Evolutionary conservation across 2,329 filamentous ascomycete species (phyloP).

Genomic region (Pyrenochaeta sp.): DNA sequence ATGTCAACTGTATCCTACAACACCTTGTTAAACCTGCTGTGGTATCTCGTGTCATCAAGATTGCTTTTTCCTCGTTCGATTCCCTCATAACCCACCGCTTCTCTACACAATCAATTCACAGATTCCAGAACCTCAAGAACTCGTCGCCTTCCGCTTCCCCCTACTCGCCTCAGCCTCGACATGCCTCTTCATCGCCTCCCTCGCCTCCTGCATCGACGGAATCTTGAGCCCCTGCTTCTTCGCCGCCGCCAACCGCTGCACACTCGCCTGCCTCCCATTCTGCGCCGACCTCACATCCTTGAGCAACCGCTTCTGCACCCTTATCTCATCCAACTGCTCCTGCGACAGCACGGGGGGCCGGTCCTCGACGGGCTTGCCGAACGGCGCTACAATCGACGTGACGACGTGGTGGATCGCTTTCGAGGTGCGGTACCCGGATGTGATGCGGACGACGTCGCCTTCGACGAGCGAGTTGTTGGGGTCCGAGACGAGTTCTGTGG

Average conservation of each 20-base stretch:
- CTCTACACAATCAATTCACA: no score
- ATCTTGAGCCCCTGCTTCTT: conserved; percentile 35
- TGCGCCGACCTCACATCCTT: conserved; percentile 65
- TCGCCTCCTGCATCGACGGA: conserved; percentile 41
- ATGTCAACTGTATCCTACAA: conserved; percentile 5
- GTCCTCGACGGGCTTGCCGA: conserved; percentile 68
- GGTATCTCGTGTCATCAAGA: conserved; percentile 31
- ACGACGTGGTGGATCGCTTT: conserved; percentile 77
- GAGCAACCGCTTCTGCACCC: conserved; percentile 61
- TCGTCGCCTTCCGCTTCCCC: conserved; percentile 34
- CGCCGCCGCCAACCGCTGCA: conserved; percentile 36
- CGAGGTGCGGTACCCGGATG: conserved; percentile 69
- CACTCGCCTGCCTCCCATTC: conserved; percentile 36
- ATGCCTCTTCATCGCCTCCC: conserved; percentile 32
- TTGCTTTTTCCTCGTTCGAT: conserved; percentile 28
- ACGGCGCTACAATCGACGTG: conserved; percentile 75
- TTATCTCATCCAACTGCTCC: conserved; percentile 65
- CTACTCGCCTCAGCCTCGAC: conserved; percentile 27
- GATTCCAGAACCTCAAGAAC: no score
- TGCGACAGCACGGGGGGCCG: conserved; percentile 71
- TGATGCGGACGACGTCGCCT: conserved; percentile 78
- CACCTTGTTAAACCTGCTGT: conserved; percentile 4
- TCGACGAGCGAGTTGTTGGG: conserved; percentile 74
- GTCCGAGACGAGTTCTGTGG: conserved; percentile 77
- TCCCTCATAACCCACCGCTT: no score